Evolutionary conservation across 257 asterid genomes (phyloP).

Genomic region (Capsicum chinense): DNA sequence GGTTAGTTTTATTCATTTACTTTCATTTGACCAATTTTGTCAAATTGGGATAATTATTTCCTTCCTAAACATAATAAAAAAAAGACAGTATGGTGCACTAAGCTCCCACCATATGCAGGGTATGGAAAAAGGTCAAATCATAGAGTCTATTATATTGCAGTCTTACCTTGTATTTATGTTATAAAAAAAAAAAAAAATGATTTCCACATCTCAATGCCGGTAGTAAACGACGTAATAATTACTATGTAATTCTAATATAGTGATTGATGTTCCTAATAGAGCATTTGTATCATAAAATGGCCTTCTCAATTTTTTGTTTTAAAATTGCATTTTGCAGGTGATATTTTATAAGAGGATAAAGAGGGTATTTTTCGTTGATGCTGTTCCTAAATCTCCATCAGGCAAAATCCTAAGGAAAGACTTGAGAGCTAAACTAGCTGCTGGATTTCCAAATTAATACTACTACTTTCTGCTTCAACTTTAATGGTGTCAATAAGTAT

Average conservation of each 20-base stretch:
- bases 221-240: neutral
- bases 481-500: neutral
- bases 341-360: conserved; percentile 82
- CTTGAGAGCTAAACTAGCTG: conserved; percentile 73
- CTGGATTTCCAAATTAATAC: conserved; percentile 35
- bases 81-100: no score
- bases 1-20: conserved; percentile 33
- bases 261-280: no score
- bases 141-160: no score
- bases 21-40: neutral
- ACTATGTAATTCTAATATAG: neutral
- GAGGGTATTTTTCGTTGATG: conserved; percentile 70
- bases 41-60: neutral
- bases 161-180: no score
- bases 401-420: conserved; percentile 95
- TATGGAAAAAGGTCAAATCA: no score
- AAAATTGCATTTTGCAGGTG: conserved; percentile 52
- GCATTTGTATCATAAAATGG: neutral
- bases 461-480: neutral
- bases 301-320: neutral
- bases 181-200: no score
- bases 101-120: no score
- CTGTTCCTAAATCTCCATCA: conserved; percentile 79
- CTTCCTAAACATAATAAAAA: neutral
- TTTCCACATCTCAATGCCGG: no score